Evolutionary conservation across 2,329 filamentous ascomycete species (phyloP), one percentile per base, ranked within the genome.

Genomic region (Fusarium succisae): DNA sequence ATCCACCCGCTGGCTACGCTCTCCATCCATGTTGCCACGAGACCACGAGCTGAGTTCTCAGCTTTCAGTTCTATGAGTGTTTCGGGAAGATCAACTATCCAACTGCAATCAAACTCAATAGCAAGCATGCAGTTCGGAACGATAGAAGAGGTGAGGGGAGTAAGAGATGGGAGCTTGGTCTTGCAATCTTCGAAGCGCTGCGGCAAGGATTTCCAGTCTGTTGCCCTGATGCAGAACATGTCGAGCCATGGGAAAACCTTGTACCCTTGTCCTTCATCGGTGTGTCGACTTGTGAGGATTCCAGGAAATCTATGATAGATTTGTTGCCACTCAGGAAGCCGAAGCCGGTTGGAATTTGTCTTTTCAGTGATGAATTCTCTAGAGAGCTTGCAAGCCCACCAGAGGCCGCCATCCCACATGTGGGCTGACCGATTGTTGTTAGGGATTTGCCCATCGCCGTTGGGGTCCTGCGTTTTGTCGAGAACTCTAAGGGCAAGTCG

Each of bases 101-200:
- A 54, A 13, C 24, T 26, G 8, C 3, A 38, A n/a, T 38, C 35
- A n/a, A 38, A n/a, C 7, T 54, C 35, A 5, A 39, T 18, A 5
- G 51, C 51, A 5, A 54, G 35, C 0, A 0, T 22, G 3, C 0
- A 1, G 1, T 13, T 14, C 11, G 35, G 3, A n/a, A 54, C 3
- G 2, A 7, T 5, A 2, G 35, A 26, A 1, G 35, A n/a, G 14
- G 20, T 4, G 1, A 28, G 24, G 0, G 14, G 35, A 54, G 2
- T 2, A 12, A 54, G 6, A 10, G 4, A 39, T 5, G 24, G 51
- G 14, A 54, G 18, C 2, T 1, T 1, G 0, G 24, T 13, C 7
- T 17, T 14, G 14, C 35, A 54, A 5, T 22, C 1, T 17, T 28
- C 18, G 2, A 54, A 22, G 32, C 2, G 10, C 3, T 26, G 35